Conservation (phyloP, 225 moss, liverwort and hornwort species). For the Physcomitrium patens region DNA sequence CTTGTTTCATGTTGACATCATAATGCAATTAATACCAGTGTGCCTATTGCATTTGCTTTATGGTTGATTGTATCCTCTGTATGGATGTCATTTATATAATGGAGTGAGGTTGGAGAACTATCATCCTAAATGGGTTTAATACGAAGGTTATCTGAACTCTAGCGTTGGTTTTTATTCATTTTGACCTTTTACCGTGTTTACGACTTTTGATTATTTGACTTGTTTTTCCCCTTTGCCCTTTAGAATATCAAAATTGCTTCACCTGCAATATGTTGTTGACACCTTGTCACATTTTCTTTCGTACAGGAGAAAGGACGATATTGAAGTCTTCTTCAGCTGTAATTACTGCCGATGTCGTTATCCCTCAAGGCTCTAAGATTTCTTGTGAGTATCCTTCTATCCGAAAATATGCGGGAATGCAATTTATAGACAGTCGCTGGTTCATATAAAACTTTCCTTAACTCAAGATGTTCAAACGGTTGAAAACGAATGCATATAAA, state of each 20-base stretch:
- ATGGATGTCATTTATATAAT: not conserved
- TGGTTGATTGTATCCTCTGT: not conserved
- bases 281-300: conserved; percentile 9
- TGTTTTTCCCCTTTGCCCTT: no score
- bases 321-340: conserved; percentile 68
- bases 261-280: conserved; percentile 1
- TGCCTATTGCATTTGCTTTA: not conserved
- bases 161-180: no score
- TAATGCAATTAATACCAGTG: no score
- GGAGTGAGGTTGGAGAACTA: not conserved
- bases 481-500: no score
- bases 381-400: conserved; percentile 64
- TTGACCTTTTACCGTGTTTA: no score
- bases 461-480: no score
- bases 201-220: no score
- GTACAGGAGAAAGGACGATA: conserved; percentile 81
- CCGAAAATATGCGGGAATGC: not conserved
- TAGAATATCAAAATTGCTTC: not conserved
- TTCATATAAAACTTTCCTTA: no score
- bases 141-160: not conserved
- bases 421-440: no score
- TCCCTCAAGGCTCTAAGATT: conserved; percentile 62
- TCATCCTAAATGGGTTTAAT: not conserved
- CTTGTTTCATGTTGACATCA: not conserved
- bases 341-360: conserved; percentile 64